These are phyloP conservation scores for Cercospora beticola DNA, from an alignment of 2,329 filamentous ascomycete species.

Conservation along the genomic window DNA sequence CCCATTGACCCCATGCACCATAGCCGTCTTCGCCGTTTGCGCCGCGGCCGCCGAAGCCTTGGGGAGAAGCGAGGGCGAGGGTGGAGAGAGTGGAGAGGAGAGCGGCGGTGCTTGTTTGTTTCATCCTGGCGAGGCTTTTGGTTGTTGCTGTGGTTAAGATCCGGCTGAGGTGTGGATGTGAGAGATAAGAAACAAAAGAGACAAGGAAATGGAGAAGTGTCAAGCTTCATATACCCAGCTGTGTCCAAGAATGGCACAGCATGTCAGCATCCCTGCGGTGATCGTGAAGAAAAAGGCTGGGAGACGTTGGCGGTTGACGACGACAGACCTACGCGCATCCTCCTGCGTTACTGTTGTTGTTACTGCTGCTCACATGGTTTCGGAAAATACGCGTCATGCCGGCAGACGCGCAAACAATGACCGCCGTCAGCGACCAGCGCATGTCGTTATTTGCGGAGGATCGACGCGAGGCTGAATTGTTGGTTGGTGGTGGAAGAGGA, in stretches of 20 bases:
- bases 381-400: conserved; percentile 31
- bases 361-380: neutral
- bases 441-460: neutral
- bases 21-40: conserved; percentile 11
- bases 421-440: neutral
- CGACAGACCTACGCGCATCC: neutral
- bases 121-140: conserved; percentile 13
- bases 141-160: neutral
- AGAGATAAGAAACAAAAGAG: neutral
- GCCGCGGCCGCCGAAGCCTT: conserved; percentile 13
- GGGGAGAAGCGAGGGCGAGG: conserved; percentile 21
- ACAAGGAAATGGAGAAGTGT: neutral
- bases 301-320: conserved; percentile 4
- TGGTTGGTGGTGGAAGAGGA: neutral
- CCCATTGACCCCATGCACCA: conserved; percentile 21
- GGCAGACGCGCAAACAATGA: conserved; percentile 6
- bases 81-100: conserved; percentile 17
- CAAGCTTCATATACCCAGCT: neutral
- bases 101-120: conserved; percentile 10
- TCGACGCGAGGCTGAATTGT: neutral
- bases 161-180: neutral
- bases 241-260: neutral
- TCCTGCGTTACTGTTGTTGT: neutral
- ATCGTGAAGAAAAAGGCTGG: neutral
- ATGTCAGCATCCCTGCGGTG: neutral